Evolutionary conservation across 2,329 filamentous ascomycete species (phyloP), one percentile per base, ranked within the genome.

Genomic region (Diaporthe caulivora): DNA sequence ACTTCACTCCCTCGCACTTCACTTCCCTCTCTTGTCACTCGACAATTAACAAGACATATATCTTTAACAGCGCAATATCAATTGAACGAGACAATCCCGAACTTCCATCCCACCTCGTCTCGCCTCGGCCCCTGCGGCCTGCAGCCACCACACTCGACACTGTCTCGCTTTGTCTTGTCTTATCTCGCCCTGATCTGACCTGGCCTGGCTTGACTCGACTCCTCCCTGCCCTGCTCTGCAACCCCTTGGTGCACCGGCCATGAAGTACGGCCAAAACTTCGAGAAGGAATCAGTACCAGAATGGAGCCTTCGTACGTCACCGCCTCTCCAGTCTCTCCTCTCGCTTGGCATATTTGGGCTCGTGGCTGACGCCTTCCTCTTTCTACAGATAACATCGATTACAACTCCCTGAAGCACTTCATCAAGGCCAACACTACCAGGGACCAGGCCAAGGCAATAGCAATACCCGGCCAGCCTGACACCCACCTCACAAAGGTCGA

Each of bases 331-430:
- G 7, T 18, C 44, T 29, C 7, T 29, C 40, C 37, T 51, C 29
- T 49, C n/a, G 10, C 47, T 9, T n/a, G 49, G 29, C n/a, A 34
- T 42, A 70, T 40, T 74, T 44, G 42, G 70, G 68, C 70, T 42
- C 72, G 34, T 74, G 62, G 74, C 76, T 75, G 72, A 76, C 54
- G 24, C 64, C 42, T 44, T 57, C 18, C 11, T 37, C 9, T 21
- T 37, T 9, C 18, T 34, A 44, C 81, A 94, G 92, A 95, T 81
- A 97, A 97, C 83, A 91, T 97, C 83, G 94, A 97, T 82, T 97
- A 97, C 86, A 94, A 96, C 81, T 93, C 93, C 64, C 89, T 97
- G 76, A 97, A 97, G 83, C 89, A 94, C 81, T 88, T 94, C 79
- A 96, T 97, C 86, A 97, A 96, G 82, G 89, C 89, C 74, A 90